A percentile compares a stretch with the other conserved stretches of the same genome.
These are phyloP conservation scores for Trametes punicea DNA, from an alignment of 768 basidiomycete species.

Conservation along the genomic window DNA sequence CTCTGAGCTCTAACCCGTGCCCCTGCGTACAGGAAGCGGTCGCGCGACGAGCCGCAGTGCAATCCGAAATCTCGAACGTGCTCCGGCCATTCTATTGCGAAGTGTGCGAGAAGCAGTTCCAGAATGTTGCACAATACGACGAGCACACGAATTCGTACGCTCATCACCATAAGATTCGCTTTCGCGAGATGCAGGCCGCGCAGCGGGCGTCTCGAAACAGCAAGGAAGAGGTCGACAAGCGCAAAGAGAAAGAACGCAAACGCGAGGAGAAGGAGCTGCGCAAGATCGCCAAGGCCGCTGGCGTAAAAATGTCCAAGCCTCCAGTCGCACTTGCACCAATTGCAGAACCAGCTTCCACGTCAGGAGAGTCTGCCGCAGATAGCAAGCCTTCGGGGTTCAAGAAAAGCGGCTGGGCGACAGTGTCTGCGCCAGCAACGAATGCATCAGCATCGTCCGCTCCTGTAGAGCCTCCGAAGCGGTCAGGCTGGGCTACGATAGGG, in stretches of 20 bases:
- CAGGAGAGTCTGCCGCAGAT: conserved; percentile 1
- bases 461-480: conserved; percentile 32
- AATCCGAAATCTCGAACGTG: conserved; percentile 63
- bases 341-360: conserved; percentile 21
- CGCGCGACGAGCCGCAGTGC: conserved; percentile 62
- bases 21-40: conserved; percentile 49
- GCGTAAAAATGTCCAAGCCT: conserved; percentile 59
- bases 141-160: conserved; percentile 90
- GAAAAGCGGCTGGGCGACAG: conserved; percentile 50
- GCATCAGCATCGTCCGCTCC: conserved; percentile 16
- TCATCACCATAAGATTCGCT: conserved; percentile 81
- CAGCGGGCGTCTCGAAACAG: conserved; percentile 53
- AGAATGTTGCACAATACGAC: conserved; percentile 82
- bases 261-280: conserved; percentile 83
- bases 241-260: conserved; percentile 83
- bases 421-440: conserved; percentile 26
- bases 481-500: conserved; percentile 50
- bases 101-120: conserved; percentile 85
- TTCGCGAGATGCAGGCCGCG: conserved; percentile 78
- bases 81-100: conserved; percentile 76
- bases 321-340: conserved; percentile 15
- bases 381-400: conserved; percentile 29
- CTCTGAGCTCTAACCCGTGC: background rate
- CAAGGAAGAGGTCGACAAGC: conserved; percentile 65
- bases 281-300: conserved; percentile 79